These are phyloP conservation scores for Malassezia caprae DNA, from an alignment of 1,284 basidiomycete genomes.

Conservation along the genomic window DNA sequence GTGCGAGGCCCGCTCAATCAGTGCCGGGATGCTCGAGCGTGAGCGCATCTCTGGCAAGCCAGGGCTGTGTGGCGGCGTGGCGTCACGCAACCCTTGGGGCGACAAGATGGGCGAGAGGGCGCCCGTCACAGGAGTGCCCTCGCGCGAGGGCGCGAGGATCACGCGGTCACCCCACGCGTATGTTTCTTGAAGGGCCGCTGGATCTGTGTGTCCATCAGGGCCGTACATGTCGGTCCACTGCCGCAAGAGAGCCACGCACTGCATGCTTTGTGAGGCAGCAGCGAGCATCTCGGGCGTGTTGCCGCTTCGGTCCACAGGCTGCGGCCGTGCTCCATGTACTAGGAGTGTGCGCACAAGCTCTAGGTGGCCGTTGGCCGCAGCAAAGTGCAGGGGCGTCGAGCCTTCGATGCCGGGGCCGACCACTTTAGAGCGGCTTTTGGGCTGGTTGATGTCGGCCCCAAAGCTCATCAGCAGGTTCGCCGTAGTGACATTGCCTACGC, in stretches of 20 bases:
- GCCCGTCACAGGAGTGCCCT: background rate
- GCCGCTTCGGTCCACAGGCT: slow-evolving; percentile 29
- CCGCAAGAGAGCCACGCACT: slow-evolving; percentile 26
- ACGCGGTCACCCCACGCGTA: slow-evolving; percentile 1
- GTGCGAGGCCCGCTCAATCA: slow-evolving; percentile 36
- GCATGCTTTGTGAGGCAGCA: slow-evolving; percentile 22
- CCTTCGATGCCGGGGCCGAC: slow-evolving; percentile 32
- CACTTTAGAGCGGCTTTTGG: background rate
- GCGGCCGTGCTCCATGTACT: slow-evolving; percentile 32
- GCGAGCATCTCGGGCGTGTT: slow-evolving; percentile 35
- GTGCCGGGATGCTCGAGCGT: slow-evolving; percentile 31
- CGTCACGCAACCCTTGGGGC: background rate
- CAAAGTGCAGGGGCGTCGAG: slow-evolving; percentile 43
- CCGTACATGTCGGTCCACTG: slow-evolving; percentile 31
- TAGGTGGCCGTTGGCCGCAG: slow-evolving; percentile 41
- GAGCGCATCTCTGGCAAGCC: slow-evolving; percentile 18
- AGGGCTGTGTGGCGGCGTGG: background rate
- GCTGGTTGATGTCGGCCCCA: slow-evolving; percentile 33
- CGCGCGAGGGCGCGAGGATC: background rate
- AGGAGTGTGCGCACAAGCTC: slow-evolving; percentile 35
- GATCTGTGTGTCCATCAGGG: slow-evolving; percentile 21
- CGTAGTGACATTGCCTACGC: slow-evolving; percentile 30
- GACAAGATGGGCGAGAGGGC: background rate
- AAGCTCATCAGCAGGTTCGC: slow-evolving; percentile 33
- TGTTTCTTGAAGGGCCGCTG: slow-evolving; percentile 11